Evolutionary conservation across 495 filamentous ascomycete genomes (phyloP).

Genomic region (Gamarada debralockiae): DNA sequence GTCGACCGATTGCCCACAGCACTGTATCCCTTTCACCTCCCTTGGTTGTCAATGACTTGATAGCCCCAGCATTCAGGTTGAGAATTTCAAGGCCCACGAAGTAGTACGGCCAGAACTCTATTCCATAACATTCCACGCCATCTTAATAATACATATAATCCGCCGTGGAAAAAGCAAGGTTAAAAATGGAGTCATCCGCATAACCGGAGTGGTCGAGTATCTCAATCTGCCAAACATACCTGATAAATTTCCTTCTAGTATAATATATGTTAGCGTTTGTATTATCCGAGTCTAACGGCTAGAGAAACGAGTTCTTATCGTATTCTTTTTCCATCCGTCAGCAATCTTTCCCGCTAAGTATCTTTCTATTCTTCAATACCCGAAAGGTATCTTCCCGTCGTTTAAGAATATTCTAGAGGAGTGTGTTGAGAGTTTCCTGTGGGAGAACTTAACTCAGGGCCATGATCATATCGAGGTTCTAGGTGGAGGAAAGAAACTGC

Average conservation of each 20-base stretch:
- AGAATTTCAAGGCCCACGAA: no score
- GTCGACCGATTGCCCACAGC: no score
- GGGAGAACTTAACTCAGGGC: constrained; percentile 10
- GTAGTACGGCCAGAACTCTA: no score
- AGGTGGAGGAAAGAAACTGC: no score
- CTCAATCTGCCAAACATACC: constrained; percentile 4
- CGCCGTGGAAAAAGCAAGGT: no score
- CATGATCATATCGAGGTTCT: constrained; percentile 2
- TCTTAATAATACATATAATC: no score
- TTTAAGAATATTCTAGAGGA: constrained; percentile 6
- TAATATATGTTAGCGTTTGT: constrained; percentile 20
- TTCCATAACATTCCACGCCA: no score
- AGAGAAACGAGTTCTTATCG: constrained; percentile 6
- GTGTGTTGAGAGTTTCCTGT: constrained; percentile 12
- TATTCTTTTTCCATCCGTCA: background rate
- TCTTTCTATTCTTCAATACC: constrained; percentile 17
- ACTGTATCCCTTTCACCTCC: no score
- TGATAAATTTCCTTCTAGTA: constrained; percentile 16
- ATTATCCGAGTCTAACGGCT: constrained; percentile 7
- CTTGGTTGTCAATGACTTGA: no score
- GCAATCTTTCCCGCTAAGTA: constrained; percentile 13
- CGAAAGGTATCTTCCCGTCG: constrained; percentile 7
- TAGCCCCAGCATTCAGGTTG: no score
- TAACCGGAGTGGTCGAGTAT: no score
- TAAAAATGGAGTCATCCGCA: no score